Evolutionary conservation across 2,329 filamentous ascomycete species (phyloP).

Genomic region (Elsinoe batatas): DNA sequence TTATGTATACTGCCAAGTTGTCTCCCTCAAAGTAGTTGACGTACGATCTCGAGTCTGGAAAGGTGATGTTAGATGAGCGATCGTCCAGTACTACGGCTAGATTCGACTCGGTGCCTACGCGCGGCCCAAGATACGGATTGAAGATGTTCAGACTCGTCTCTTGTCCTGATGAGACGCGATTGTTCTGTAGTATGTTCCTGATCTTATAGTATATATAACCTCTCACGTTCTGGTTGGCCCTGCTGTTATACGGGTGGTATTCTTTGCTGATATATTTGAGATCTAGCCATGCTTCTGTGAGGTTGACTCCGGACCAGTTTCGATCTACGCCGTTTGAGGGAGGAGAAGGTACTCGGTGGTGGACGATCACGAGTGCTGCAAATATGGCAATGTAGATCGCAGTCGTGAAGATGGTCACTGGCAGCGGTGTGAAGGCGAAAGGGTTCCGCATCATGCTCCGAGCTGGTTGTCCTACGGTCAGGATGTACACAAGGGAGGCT

Average conservation of each 20-base stretch:
- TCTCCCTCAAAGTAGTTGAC: slow-evolving; percentile 79
- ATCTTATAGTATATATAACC: slow-evolving; percentile 65
- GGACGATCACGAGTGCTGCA: slow-evolving; percentile 60
- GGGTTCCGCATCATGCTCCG: slow-evolving; percentile 26
- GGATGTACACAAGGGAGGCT: background rate
- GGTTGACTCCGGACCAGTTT: slow-evolving; percentile 53
- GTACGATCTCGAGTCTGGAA: slow-evolving; percentile 20
- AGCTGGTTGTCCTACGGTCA: too few species aligned
- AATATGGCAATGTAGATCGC: slow-evolving; percentile 68
- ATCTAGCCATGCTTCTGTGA: slow-evolving; percentile 80
- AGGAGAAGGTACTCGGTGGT: slow-evolving; percentile 64
- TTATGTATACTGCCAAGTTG: slow-evolving; percentile 86
- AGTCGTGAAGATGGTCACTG: slow-evolving; percentile 72
- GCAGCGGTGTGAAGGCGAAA: slow-evolving; percentile 66
- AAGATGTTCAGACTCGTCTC: slow-evolving; percentile 18
- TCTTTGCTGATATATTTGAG: slow-evolving; percentile 62
- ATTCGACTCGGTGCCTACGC: background rate
- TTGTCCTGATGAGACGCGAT: slow-evolving; percentile 38
- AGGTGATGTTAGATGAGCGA: slow-evolving; percentile 66
- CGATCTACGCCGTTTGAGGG: slow-evolving; percentile 49
- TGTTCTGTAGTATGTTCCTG: slow-evolving; percentile 56
- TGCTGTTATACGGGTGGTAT: slow-evolving; percentile 85
- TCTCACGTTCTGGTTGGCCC: slow-evolving; percentile 69
- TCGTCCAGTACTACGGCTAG: slow-evolving; percentile 59
- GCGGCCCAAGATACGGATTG: slow-evolving; percentile 10